A percentile compares a stretch with the other conserved stretches of the same genome.
Evolutionary conservation across 2,329 filamentous ascomycete genomes (phyloP).

Genomic region (Truncatella angustata): DNA sequence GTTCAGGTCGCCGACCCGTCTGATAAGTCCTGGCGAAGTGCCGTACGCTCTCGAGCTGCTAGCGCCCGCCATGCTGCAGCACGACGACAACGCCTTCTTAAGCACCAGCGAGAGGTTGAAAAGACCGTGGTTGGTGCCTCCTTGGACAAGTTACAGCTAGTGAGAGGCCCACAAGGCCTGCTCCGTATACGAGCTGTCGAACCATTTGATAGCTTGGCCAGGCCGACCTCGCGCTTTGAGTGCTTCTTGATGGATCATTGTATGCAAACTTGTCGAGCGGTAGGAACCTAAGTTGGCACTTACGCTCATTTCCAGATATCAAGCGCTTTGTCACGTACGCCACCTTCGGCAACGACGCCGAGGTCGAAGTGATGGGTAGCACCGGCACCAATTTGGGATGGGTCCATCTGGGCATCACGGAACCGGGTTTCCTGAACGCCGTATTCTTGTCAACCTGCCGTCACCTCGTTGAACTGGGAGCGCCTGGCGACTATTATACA

Average conservation of each 20-base stretch:
- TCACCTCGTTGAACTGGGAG: background rate
- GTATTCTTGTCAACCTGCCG: background rate
- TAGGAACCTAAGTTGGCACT: background rate
- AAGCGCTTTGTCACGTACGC: background rate
- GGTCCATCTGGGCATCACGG: background rate
- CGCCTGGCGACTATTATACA: background rate
- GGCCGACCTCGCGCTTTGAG: background rate
- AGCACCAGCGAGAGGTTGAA: background rate
- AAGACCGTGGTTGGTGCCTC: background rate
- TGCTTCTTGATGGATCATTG: conserved; percentile 1
- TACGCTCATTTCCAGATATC: background rate
- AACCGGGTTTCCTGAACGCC: background rate
- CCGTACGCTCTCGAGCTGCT: background rate
- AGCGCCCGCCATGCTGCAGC: background rate
- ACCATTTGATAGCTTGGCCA: background rate
- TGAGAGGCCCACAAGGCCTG: background rate
- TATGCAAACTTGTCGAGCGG: background rate
- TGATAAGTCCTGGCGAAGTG: background rate
- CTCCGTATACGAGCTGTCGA: background rate
- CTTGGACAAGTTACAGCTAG: background rate
- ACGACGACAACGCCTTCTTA: background rate
- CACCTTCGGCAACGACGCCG: background rate
- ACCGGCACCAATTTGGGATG: background rate
- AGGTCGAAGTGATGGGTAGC: background rate
- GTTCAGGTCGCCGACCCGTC: background rate